Evolutionary conservation across 2,329 filamentous ascomycete species (phyloP), one percentile per base, ranked within the genome.

Genomic region (Colletotrichum orbiculare): DNA sequence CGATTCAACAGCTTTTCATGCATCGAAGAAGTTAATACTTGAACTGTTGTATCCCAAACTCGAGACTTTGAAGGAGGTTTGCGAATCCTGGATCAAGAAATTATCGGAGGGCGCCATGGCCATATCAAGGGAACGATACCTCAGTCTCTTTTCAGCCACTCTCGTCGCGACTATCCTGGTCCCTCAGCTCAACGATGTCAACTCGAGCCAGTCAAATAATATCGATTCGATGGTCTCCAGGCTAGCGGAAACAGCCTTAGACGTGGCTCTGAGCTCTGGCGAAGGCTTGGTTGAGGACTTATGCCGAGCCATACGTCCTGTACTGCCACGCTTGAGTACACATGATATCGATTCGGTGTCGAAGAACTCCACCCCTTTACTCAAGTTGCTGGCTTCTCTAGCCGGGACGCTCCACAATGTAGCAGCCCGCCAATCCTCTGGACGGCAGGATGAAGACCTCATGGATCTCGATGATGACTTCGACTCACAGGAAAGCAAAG

Each of bases 391-490:
- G 12, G 71, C 75, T 2, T 79, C 76, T 10, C 63, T 86, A 2
- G 82, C 75, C 2, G 69, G 65, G 25, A 69, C 70, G 38, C 69
- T 78, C 49, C 73, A 70, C 49, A 74, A 78, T 13, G 75, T 73
- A 52, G 66, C 72, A 8, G 57, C 67, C 6, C 75, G 74, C 34
- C 77, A 78, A 53, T 73, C 73, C 0, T 75, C 74, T 1, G 69
- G 70, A 8, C 71, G 25, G 25, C 25, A 80, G 4, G 77, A 81
- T 9, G 69, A 78, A 2, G 87, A 90, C 68, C 73, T 82, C 6
- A 90, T 92, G 88, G 89, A 92, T 60, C 71, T 93, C 6, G 91
- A 93, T 70, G 82, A 86, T 11, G 85, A 86, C 2, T 88, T 90
- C 59, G 85, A 87, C 45, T 88, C 87, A 0, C 87, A 90, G 68